Evolutionary conservation across 345 rosid species (phyloP).

Genomic region (Citrus inodora): DNA sequence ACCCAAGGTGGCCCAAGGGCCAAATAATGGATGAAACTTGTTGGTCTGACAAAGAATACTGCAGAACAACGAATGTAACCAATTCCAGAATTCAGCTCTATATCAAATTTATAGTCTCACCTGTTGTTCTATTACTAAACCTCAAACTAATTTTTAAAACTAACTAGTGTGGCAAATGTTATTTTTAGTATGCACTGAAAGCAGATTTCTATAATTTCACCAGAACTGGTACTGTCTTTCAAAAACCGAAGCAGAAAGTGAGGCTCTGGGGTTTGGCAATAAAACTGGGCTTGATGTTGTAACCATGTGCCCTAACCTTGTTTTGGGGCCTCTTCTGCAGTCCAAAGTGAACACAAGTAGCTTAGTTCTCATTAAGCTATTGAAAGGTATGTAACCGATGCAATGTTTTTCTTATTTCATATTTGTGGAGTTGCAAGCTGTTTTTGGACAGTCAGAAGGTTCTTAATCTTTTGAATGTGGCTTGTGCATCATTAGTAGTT

Average conservation of each 20-base stretch:
- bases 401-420: neutral
- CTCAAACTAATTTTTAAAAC: neutral
- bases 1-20: constrained; percentile 53
- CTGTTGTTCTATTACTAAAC: neutral
- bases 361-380: constrained; percentile 40
- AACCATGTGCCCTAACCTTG: constrained; percentile 47
- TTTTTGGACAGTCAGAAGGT: neutral
- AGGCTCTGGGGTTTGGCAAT: constrained; percentile 60
- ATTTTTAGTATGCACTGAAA: neutral
- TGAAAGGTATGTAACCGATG: constrained; percentile 41
- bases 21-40: constrained; percentile 32
- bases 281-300: constrained; percentile 48
- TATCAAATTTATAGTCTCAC: neutral
- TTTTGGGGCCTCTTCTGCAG: constrained; percentile 61
- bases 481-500: neutral
- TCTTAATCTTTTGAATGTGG: neutral
- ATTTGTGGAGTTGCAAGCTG: neutral
- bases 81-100: neutral
- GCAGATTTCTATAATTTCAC: neutral
- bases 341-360: constrained; percentile 52
- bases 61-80: constrained; percentile 40
- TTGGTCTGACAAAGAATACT: constrained; percentile 66
- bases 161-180: neutral
- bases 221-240: constrained; percentile 70
- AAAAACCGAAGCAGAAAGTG: constrained; percentile 31